A percentile compares a stretch with the other conserved stretches of the same genome.
Evolutionary conservation across 768 basidiomycete genomes (phyloP).

Genomic region (Terana coerulea): DNA sequence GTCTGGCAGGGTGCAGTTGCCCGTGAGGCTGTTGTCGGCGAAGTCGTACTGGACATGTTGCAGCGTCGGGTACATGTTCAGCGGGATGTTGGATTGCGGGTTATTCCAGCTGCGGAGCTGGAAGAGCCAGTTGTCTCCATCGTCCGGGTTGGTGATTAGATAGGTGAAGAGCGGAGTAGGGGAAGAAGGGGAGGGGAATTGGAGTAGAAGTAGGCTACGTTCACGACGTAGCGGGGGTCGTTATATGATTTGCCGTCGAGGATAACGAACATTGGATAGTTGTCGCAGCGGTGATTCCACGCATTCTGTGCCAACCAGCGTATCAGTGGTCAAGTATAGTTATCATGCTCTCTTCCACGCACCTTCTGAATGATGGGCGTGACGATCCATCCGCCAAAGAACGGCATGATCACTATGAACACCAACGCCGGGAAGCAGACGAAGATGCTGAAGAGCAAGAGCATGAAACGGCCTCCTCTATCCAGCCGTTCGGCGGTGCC

Average conservation of each 20-base stretch:
- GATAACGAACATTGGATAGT: constrained; percentile 16
- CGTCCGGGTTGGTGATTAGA: constrained; percentile 3
- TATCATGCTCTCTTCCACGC: too few species aligned
- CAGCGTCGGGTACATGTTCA: constrained; percentile 9
- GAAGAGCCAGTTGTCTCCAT: constrained; percentile 11
- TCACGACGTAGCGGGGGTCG: constrained; percentile 2
- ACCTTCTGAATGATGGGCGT: constrained; percentile 12
- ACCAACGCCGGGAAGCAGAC: constrained; percentile 2
- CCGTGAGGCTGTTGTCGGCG: constrained; percentile 1
- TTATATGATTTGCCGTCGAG: constrained; percentile 10
- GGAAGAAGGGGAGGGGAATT: background rate
- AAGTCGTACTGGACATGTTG: constrained; percentile 10
- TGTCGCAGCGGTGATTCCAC: constrained; percentile 16
- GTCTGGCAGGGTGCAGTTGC: constrained; percentile 12
- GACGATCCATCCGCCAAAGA: constrained; percentile 16
- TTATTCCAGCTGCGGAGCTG: constrained; percentile 4
- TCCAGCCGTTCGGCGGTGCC: too few species aligned
- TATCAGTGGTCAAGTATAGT: constrained; percentile 14
- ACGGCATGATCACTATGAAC: constrained; percentile 9
- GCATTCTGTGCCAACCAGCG: constrained; percentile 6
- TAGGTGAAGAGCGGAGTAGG: constrained; percentile 8
- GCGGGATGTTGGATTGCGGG: constrained; percentile 2
- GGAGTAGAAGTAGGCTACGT: constrained; percentile 13
- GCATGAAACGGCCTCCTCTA: background rate
- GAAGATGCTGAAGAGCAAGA: constrained; percentile 1